Evolutionary conservation across 805 yeast genomes (phyloP), one percentile per base, ranked within the genome.

Genomic region (Ascoidea rubescens): DNA sequence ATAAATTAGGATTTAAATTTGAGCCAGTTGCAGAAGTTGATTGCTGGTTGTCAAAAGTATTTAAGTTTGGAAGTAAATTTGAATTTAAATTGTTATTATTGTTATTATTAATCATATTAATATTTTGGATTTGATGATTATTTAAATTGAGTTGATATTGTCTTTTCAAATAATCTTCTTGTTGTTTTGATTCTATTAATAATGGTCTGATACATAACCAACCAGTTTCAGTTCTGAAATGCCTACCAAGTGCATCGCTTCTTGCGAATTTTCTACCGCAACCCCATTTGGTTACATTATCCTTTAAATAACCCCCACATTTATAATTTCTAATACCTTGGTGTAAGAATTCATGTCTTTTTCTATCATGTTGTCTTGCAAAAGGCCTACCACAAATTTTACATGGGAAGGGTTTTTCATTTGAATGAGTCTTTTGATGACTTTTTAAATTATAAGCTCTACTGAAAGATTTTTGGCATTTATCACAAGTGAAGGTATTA

Each of bases 371-470:
- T 52, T 82, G 79, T 21, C 93, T 71, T 2, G 91, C 89, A 71
- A 85, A 85, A 7, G 80, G 76, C 62, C 81, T 79, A 21, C 75
- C 70, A 63, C 93, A 85, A 52, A 71, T 70, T 17, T 74, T 65
- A 62, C 93, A 85, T 48, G 74, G 73, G 66, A 70, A 84, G 5
- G 93, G 93, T 53, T 82, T 77, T 50, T 81, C 90, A 49, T 75
- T 73, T 5, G 87, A 81, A 63, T 85, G 96, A 0, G 95, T 84
- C 51, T 90, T 71, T 64, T 80, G 67, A 65, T 87, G 96, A 0
- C 89, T 81, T 57, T 87, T 82, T 58, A 87, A 71, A 63, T 87
- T 87, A 64, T 87, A 87, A 0, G 89, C 88, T 50, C 95, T 66
- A 1, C 91, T 82, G 62, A 87, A 87, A 43, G 79, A 67, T 65